phyloP scores from a whole-genome alignment of 257 asterid species.

The Anisodus tanguticus region DNA sequence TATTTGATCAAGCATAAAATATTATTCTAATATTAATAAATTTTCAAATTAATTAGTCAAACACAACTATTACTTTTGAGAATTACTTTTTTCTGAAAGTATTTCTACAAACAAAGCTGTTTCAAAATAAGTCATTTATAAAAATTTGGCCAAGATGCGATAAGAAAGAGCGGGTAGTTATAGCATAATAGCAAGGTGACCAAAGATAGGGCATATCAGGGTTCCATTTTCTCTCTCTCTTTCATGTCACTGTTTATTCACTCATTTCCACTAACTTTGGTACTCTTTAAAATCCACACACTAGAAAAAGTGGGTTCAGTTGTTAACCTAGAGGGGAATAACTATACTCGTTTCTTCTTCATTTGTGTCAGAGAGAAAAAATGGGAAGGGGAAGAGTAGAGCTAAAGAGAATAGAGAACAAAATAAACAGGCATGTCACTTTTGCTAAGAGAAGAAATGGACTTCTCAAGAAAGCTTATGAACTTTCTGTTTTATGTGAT shows the following conservation, averaged over 20 bases:
- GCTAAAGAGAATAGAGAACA: conserved; percentile 46
- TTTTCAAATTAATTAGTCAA: too few species aligned
- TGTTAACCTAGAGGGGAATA: conserved; percentile 34
- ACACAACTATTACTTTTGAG: too few species aligned
- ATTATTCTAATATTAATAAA: too few species aligned
- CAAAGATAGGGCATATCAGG: conserved; percentile 34
- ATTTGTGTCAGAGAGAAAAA: not conserved
- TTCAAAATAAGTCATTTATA: too few species aligned
- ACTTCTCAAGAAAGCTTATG: conserved; percentile 44
- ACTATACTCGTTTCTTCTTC: not conserved
- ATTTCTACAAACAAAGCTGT: too few species aligned
- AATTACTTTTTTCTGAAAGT: too few species aligned
- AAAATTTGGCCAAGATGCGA: too few species aligned
- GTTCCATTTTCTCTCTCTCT: conserved; percentile 28
- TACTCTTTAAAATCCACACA: not conserved
- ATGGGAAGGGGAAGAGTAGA: conserved; percentile 38
- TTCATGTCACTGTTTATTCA: not conserved
- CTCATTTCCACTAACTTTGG: conserved; percentile 28
- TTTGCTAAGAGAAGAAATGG: conserved; percentile 51
- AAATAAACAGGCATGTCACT: conserved; percentile 46
- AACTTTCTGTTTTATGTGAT: conserved; percentile 42
- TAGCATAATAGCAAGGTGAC: conserved; percentile 9
- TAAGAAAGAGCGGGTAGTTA: too few species aligned
- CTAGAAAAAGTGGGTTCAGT: conserved; percentile 31
- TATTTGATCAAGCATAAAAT: too few species aligned